phyloP scores from a whole-genome alignment of 2,329 filamentous ascomycete species.

The Sporothrix globosa region DNA sequence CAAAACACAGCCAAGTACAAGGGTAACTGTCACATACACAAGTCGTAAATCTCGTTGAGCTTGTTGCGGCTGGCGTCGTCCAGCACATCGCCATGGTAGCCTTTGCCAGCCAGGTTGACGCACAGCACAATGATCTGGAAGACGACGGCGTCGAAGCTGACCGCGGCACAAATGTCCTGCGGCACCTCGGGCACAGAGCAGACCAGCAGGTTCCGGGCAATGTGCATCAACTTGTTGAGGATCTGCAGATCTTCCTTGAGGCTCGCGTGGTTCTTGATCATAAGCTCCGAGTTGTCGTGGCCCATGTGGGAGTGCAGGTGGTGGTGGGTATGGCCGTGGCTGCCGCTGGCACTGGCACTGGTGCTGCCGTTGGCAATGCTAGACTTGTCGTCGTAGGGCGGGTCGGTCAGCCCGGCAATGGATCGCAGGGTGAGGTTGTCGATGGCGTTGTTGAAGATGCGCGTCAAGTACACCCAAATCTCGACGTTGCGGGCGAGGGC shows the following conservation, averaged over 20 bases:
- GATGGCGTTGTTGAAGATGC: constrained; percentile 64
- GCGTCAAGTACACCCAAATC: constrained; percentile 67
- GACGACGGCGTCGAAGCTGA: constrained; percentile 67
- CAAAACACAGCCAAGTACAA: background rate
- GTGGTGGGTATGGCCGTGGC: constrained; percentile 50
- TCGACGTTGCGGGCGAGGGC: constrained; percentile 64
- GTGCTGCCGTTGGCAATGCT: constrained; percentile 18
- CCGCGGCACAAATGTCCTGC: constrained; percentile 66
- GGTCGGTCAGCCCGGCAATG: constrained; percentile 58
- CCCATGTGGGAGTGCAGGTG: constrained; percentile 25
- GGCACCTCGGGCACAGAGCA: constrained; percentile 67
- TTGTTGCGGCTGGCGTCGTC: constrained; percentile 61
- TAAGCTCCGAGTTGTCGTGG: constrained; percentile 64
- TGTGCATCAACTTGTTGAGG: constrained; percentile 69
- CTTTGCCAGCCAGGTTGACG: constrained; percentile 68
- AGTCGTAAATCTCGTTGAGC: constrained; percentile 65
- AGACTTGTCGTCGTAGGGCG: constrained; percentile 45
- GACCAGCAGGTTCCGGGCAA: constrained; percentile 66
- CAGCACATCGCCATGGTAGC: constrained; percentile 65
- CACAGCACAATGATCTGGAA: constrained; percentile 68
- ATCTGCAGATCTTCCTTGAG: constrained; percentile 66
- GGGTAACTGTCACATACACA: constrained; percentile 54
- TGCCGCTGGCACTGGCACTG: constrained; percentile 20
- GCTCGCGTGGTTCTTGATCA: constrained; percentile 63
- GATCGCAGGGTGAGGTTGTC: constrained; percentile 63